Evolutionary conservation across 768 basidiomycete species (phyloP).

Genomic region (Panaeolus papilionaceus): DNA sequence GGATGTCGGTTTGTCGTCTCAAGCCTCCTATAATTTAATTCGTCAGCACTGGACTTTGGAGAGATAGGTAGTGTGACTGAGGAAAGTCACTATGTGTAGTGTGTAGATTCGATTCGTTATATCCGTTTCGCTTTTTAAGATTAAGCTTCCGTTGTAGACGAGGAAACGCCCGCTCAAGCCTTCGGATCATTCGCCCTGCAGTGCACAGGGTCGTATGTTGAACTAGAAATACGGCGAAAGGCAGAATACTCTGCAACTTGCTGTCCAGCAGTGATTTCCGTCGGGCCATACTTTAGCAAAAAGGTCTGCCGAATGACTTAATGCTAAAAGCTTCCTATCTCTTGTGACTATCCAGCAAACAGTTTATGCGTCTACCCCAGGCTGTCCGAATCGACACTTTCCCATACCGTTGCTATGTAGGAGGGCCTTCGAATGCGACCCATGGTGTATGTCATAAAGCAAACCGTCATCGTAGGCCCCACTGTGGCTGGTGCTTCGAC

Average conservation of each 20-base stretch:
- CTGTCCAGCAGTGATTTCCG: no score
- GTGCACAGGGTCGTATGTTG: not conserved
- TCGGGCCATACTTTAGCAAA: no score
- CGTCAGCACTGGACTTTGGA: no score
- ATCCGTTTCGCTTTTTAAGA: not conserved
- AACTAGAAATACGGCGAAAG: not conserved
- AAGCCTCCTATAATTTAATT: not conserved
- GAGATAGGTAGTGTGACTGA: no score
- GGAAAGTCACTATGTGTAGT: no score
- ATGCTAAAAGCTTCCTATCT: not conserved
- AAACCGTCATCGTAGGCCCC: not conserved
- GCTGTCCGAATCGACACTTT: not conserved
- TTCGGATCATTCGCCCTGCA: not conserved
- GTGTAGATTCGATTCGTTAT: not conserved
- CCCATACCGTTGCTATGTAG: constrained; percentile 8
- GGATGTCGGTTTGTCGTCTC: not conserved
- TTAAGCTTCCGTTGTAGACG: not conserved
- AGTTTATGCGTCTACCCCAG: not conserved
- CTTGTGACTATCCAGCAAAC: not conserved
- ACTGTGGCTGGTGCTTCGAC: not conserved
- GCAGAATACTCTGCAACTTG: not conserved
- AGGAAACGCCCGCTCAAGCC: constrained; percentile 1
- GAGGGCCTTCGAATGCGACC: not conserved
- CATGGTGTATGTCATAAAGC: not conserved
- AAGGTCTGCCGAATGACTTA: no score